Evolutionary conservation across 345 rosid species (phyloP).

Genomic region (Passiflora organensis): DNA sequence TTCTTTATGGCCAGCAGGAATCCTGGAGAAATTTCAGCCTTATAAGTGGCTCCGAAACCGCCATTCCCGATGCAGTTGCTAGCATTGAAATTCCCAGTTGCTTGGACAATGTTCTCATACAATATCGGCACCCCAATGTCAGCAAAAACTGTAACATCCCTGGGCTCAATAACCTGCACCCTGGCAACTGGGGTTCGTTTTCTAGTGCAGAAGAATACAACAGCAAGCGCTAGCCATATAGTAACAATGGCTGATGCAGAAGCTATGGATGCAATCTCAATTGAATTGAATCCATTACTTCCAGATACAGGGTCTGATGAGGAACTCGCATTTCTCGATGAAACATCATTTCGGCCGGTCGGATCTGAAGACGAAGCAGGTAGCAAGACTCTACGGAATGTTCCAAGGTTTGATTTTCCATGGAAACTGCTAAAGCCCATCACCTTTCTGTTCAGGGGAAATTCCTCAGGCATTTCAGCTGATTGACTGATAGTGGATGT

Average conservation of each 20-base stretch:
- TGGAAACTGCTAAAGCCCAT: conserved; percentile 5
- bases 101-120: conserved; percentile 22
- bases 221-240: conserved; percentile 17
- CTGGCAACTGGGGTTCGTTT: conserved; percentile 16
- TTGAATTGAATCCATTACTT: conserved; percentile 9
- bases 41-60: conserved; percentile 37
- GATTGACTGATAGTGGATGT: too few species aligned
- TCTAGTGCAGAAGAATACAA: conserved; percentile 24
- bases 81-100: conserved; percentile 34
- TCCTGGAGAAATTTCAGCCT: conserved; percentile 31
- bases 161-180: conserved; percentile 21
- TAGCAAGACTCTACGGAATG: background rate
- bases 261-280: conserved; percentile 33
- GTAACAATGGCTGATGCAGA: conserved; percentile 28
- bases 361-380: conserved; percentile 7
- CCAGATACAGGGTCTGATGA: conserved; percentile 1
- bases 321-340: background rate
- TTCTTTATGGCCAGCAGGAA: conserved; percentile 26
- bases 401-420: conserved; percentile 4
- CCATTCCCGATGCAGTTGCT: conserved; percentile 35
- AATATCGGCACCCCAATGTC: conserved; percentile 31
- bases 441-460: conserved; percentile 8
- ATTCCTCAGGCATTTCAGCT: conserved; percentile 2
- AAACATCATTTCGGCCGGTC: background rate
- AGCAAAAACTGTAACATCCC: conserved; percentile 21